phyloP scores from a whole-genome alignment of 441 rosid genomes.

The Gossypium schwendimanii region DNA sequence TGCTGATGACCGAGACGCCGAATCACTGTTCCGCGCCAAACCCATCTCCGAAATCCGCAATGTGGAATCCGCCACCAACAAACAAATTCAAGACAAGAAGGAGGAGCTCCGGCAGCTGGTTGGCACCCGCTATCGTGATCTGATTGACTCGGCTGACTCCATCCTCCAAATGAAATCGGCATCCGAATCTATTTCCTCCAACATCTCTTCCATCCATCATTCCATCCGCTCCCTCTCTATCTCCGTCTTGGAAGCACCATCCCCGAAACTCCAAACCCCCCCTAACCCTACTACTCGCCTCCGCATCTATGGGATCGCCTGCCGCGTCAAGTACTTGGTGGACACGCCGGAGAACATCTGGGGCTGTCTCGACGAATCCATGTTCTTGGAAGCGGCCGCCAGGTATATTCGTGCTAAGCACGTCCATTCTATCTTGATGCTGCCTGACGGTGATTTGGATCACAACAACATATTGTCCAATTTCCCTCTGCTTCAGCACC shows the following conservation, averaged over 20 bases:
- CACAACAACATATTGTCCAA: conserved; percentile 53
- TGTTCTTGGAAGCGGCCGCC: conserved; percentile 82
- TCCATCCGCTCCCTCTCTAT: conserved; percentile 53
- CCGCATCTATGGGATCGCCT: conserved; percentile 65
- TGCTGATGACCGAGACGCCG: conserved; percentile 73
- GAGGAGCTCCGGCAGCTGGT: conserved; percentile 89
- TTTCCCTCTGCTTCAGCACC: conserved; percentile 86
- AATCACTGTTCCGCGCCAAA: conserved; percentile 70
- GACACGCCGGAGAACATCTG: conserved; percentile 97
- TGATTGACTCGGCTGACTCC: conserved; percentile 93
- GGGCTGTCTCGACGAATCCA: conserved; percentile 94
- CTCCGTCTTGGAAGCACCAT: conserved; percentile 41
- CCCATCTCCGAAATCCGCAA: conserved; percentile 70
- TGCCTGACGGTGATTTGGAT: conserved; percentile 35
- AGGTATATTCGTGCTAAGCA: conserved; percentile 86
- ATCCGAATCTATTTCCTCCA: conserved; percentile 59
- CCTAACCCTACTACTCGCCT: conserved; percentile 32
- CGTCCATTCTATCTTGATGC: conserved; percentile 49
- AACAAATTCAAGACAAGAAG: conserved; percentile 82
- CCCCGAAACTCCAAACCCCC: conserved; percentile 38
- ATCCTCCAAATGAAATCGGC: conserved; percentile 85
- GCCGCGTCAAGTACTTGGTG: conserved; percentile 88
- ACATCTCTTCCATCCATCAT: conserved; percentile 56
- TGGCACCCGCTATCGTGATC: conserved; percentile 83
- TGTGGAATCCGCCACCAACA: conserved; percentile 56